Base-by-base conservation (phyloP, 2,329 filamentous ascomycete genomes). In the Botrytis byssoidea region DNA sequence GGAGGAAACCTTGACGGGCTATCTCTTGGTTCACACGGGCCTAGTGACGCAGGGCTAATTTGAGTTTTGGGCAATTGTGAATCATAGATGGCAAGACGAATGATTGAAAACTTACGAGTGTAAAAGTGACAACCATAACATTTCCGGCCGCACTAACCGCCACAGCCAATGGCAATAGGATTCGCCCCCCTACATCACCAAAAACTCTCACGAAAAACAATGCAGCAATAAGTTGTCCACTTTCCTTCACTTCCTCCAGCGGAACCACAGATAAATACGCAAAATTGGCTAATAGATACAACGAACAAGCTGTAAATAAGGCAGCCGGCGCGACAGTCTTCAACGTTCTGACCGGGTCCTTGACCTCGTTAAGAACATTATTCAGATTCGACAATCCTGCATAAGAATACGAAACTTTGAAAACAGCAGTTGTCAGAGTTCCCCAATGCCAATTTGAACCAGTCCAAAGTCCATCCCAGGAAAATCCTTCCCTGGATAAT, bases 391-490 rank as follows among this genome's bases (percentile, higher is more conserved):
- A 83, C 79, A 86, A 85, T 48, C 87, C 87, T 40, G 85, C 85
- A 79, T 85, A 89, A 68, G 83, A 86, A 83, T 87, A 88, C 68
- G 88, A 84, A 32, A 89, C 86, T 75, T 88, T 88, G 79, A 88
- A 86, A 8, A 89, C 78, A 0, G 86, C 85, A 0, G 86, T 88
- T 1, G 84, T 82, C n/a, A 93, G 83, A 1, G 88, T 84, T 44
- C 89, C 89, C 86, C 89, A 92, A 78, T 88, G 90, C 90, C 91
- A 93, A 72, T 90, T 88, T 1, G 89, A 91, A 48, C 86, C 89
- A 60, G 88, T 84, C 89, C 90, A 92, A 0, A 92, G 77, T 0
- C 84, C 81, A 29, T 88, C 83, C 86, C 88, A 91, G 0, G 69
- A 71, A 25, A 78, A 68, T 29, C 40, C 25, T 10, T 22, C 25